phyloP scores from a whole-genome alignment of 2,329 filamentous ascomycete genomes.

The Alternaria triticimaculans region DNA sequence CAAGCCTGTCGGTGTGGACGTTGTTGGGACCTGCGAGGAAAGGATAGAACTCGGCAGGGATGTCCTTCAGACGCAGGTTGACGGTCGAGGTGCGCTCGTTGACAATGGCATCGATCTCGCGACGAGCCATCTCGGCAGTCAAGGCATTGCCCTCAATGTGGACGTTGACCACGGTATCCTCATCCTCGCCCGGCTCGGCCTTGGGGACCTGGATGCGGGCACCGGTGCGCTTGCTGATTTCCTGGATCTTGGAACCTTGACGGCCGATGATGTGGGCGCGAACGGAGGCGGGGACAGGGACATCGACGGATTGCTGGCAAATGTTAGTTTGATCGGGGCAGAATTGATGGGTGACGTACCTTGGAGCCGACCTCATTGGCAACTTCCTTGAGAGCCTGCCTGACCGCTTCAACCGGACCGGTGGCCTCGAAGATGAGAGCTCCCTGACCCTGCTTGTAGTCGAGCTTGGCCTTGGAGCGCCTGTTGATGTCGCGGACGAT shows the following conservation, averaged over 20 bases:
- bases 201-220: conserved; percentile 90
- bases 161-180: conserved; percentile 80
- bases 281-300: conserved; percentile 82
- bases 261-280: conserved; percentile 93
- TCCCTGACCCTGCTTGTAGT: conserved; percentile 74
- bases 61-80: conserved; percentile 79
- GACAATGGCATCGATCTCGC: conserved; percentile 85
- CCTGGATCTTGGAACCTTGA: conserved; percentile 86
- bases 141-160: conserved; percentile 89
- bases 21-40: conserved; percentile 88
- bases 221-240: conserved; percentile 86
- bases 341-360: conserved; percentile 57
- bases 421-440: conserved; percentile 84
- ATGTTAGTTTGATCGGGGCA: conserved; percentile 13
- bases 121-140: conserved; percentile 81
- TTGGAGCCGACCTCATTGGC: conserved; percentile 86
- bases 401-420: conserved; percentile 82
- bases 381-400: conserved; percentile 87
- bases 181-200: conserved; percentile 80
- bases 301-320: conserved; percentile 68
- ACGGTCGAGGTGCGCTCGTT: conserved; percentile 84
- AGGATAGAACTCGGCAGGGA: conserved; percentile 92
- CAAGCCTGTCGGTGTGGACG: conserved; percentile 69
- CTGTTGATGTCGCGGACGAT: conserved; percentile 91
- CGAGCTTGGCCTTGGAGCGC: conserved; percentile 85